These are phyloP conservation scores for Trypanosoma cruzi DNA, from an alignment of 208 protist genomes.

Conservation along the genomic window DNA sequence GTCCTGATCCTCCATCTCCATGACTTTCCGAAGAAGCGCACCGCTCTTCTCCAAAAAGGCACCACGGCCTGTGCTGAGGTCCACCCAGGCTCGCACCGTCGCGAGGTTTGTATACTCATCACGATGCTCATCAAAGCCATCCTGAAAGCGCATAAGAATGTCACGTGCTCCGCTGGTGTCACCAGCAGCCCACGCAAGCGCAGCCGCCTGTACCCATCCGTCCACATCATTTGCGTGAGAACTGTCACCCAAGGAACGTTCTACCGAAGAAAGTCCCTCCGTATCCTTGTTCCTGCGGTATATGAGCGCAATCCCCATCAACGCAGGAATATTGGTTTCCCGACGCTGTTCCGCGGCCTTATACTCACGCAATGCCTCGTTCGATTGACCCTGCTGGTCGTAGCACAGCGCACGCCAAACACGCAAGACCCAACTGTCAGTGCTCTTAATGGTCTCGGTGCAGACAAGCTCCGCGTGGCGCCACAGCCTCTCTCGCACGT, in stretches of 20 bases:
- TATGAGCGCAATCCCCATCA: slow-evolving; percentile 76
- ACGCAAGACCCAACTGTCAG: slow-evolving; percentile 81
- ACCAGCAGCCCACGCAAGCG: slow-evolving; percentile 65
- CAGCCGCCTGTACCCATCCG: slow-evolving; percentile 61
- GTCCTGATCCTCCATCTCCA: slow-evolving; percentile 54
- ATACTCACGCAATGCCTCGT: slow-evolving; percentile 86
- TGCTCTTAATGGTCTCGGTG: slow-evolving; percentile 56
- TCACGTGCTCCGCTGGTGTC: slow-evolving; percentile 72
- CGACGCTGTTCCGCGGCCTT: slow-evolving; percentile 68
- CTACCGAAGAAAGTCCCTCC: slow-evolving; percentile 50
- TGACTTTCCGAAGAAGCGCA: slow-evolving; percentile 61
- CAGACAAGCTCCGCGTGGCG: slow-evolving; percentile 84
- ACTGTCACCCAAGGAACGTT: slow-evolving; percentile 50
- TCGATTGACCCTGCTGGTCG: slow-evolving; percentile 77
- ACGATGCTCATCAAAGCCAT: slow-evolving; percentile 41
- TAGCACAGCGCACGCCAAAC: slow-evolving; percentile 81
- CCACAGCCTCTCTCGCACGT: slow-evolving; percentile 82
- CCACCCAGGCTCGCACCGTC: slow-evolving; percentile 82
- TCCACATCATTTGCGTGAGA: slow-evolving; percentile 28
- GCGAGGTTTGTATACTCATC: slow-evolving; percentile 84
- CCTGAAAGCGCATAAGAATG: slow-evolving; percentile 35
- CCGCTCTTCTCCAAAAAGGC: slow-evolving; percentile 88
- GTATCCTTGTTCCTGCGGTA: slow-evolving; percentile 76
- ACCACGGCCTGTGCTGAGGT: slow-evolving; percentile 78
- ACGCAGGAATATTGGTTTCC: slow-evolving; percentile 60